Evolutionary conservation across 495 filamentous ascomycete genomes (phyloP).

Genomic region (Aspergillus mulundensis): DNA sequence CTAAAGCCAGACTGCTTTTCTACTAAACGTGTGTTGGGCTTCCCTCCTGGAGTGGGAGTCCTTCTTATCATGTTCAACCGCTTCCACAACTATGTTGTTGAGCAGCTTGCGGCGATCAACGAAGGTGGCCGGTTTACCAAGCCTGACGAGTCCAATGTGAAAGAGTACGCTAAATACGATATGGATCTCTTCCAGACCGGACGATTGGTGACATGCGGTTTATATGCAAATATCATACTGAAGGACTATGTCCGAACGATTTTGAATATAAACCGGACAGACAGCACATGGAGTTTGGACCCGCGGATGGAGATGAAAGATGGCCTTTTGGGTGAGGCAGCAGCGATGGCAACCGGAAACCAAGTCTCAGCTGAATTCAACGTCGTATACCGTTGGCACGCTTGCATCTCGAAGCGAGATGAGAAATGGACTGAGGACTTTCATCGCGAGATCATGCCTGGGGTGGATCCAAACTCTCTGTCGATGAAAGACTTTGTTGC

Average conservation of each 20-base stretch:
- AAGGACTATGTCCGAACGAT: slow-evolving; percentile 82
- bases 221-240: slow-evolving; percentile 75
- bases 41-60: slow-evolving; percentile 78
- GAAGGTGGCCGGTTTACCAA: slow-evolving; percentile 54
- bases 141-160: slow-evolving; percentile 41
- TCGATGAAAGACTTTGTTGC: slow-evolving; percentile 52
- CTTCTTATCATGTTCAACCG: slow-evolving; percentile 70
- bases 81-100: slow-evolving; percentile 71
- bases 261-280: slow-evolving; percentile 67
- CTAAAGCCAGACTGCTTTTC: slow-evolving; percentile 81
- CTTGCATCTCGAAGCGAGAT: slow-evolving; percentile 67
- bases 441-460: slow-evolving; percentile 59
- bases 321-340: slow-evolving; percentile 32
- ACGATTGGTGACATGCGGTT: slow-evolving; percentile 66
- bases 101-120: slow-evolving; percentile 57
- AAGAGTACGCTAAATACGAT: slow-evolving; percentile 62
- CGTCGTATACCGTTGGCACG: slow-evolving; percentile 76
- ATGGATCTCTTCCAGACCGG: slow-evolving; percentile 75
- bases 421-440: slow-evolving; percentile 69
- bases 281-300: slow-evolving; percentile 71
- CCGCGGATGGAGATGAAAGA: slow-evolving; percentile 56
- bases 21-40: slow-evolving; percentile 71
- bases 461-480: slow-evolving; percentile 45
- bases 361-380: slow-evolving; percentile 77
- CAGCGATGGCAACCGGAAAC: slow-evolving; percentile 54